These are phyloP conservation scores for Vitis hybrid DNA, from an alignment of 177 flowering plant species.

Conservation along the genomic window DNA sequence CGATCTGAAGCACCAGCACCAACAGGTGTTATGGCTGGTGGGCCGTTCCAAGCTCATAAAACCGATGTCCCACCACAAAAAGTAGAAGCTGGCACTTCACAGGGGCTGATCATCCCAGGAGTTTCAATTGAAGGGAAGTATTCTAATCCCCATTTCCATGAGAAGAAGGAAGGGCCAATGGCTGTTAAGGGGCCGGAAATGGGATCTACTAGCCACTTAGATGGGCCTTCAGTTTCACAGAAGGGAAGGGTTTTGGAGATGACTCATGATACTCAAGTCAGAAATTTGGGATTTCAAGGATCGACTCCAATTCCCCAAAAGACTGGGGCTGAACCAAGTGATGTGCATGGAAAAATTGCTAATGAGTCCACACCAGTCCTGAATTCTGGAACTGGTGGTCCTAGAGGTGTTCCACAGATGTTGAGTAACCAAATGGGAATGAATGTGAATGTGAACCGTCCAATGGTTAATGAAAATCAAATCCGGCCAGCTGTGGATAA, in stretches of 20 bases:
- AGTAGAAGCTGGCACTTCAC: constrained; percentile 30
- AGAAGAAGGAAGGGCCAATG: constrained; percentile 31
- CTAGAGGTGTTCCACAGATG: constrained; percentile 35
- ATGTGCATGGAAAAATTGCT: constrained; percentile 28
- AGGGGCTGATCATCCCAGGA: constrained; percentile 34
- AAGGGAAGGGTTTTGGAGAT: constrained; percentile 33
- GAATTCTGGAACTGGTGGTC: constrained; percentile 35
- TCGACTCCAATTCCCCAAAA: constrained; percentile 35
- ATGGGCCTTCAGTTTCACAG: constrained; percentile 33
- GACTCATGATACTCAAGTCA: constrained; percentile 36
- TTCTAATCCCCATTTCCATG: constrained; percentile 33
- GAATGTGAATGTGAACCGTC: constrained; percentile 24
- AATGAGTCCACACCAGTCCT: constrained; percentile 30
- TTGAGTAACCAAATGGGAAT: constrained; percentile 9
- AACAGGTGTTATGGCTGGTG: constrained; percentile 34
- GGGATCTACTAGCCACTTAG: constrained; percentile 29
- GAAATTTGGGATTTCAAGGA: constrained; percentile 48
- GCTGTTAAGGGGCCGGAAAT: constrained; percentile 29
- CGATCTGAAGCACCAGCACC: constrained; percentile 40
- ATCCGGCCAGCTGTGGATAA: constrained; percentile 32
- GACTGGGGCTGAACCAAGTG: constrained; percentile 36
- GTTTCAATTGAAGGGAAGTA: constrained; percentile 39
- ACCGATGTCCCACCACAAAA: constrained; percentile 31
- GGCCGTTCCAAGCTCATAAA: constrained; percentile 42
- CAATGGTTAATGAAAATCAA: constrained; percentile 31